Base-by-base conservation (phyloP, 176 grass and related monocot genomes). In the Bromus sterilis region DNA sequence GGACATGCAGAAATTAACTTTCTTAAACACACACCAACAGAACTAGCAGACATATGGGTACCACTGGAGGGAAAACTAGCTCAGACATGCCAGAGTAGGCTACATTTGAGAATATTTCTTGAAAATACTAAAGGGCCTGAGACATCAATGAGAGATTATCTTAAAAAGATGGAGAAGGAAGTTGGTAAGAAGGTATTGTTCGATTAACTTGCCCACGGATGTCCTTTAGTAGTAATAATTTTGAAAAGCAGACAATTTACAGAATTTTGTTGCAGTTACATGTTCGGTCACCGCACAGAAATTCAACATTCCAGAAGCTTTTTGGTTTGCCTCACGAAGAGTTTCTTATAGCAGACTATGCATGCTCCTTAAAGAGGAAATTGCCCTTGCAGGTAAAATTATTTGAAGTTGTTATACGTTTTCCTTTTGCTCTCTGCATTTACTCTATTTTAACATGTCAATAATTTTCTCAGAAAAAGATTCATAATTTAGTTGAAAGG, bases 331-430 rank as follows among this genome's bases (percentile, higher is more conserved):
- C 90, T 23, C 59, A 91, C 2, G 92, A 93, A 76, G 95, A 98
- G 85, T 98, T 94, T 82, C 90, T 98, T 64, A 91, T 98, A 84
- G 89, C 89, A n/a, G 95, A 94, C 69, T 98, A 91, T 64, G 86
- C 82, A 1, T 98, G 95, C 71, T 98, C 83, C 44, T 80, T 98
- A 71, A 94, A 88, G 85, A 91, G 90, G 61, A 94, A 83, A 30
- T 68, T 94, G 35, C 90, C 90, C 26, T 71, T 93, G 87, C 92
- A 94, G 88, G 92, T 93, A 60, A 49, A 40, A 3, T 33, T 71
- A 4, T 69, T 30, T 20, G 4, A 2, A 44, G 0, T 40, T 59
- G 4, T 0, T 71, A 43, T 9, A 26, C 60, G 34, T 14, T 21
- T 40, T 43, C n/a, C 14, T 71, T 59, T 60, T 23, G 28, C 40